phyloP scores from a whole-genome alignment of 768 basidiomycete genomes.

The Psilocybe subaeruginosa region DNA sequence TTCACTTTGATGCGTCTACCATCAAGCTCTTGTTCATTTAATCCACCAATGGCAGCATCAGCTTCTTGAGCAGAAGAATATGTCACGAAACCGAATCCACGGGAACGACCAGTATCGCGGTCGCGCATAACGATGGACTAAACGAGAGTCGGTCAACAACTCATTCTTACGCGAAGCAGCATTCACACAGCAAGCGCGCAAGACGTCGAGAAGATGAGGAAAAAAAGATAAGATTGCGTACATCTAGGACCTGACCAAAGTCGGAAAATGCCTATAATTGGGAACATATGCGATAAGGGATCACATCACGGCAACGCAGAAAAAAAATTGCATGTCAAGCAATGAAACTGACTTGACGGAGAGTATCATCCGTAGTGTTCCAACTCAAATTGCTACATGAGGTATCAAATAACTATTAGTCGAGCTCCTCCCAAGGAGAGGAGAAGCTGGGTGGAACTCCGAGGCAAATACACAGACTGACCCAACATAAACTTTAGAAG shows the following conservation, averaged over 20 bases:
- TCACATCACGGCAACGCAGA: slow-evolving; percentile 38
- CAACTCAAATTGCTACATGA: slow-evolving; percentile 90
- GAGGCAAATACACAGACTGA: slow-evolving; percentile 73
- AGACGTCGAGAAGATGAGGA: slow-evolving; percentile 23
- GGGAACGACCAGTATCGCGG: slow-evolving; percentile 95
- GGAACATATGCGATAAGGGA: slow-evolving; percentile 49
- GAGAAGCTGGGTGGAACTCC: slow-evolving; percentile 50
- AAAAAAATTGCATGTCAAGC: slow-evolving; percentile 32
- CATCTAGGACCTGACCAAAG: slow-evolving; percentile 88
- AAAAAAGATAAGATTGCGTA: slow-evolving; percentile 62
- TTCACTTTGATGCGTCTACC: slow-evolving; percentile 91
- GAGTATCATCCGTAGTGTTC: slow-evolving; percentile 93
- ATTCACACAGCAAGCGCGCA: slow-evolving; percentile 25
- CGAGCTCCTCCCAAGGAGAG: slow-evolving; percentile 47
- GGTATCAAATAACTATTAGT: slow-evolving; percentile 61
- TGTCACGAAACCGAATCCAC: slow-evolving; percentile 97
- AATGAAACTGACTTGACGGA: slow-evolving; percentile 83
- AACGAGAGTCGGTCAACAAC: slow-evolving; percentile 40
- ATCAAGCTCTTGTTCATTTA: slow-evolving; percentile 94
- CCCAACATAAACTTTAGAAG: slow-evolving; percentile 92
- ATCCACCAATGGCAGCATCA: slow-evolving; percentile 66
- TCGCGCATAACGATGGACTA: slow-evolving; percentile 99
- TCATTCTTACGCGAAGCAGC: slow-evolving; percentile 31
- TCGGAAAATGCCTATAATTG: slow-evolving; percentile 80
- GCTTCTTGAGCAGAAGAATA: slow-evolving; percentile 68